phyloP scores from a whole-genome alignment of 345 rosid genomes.

The Euphorbia peplus region DNA sequence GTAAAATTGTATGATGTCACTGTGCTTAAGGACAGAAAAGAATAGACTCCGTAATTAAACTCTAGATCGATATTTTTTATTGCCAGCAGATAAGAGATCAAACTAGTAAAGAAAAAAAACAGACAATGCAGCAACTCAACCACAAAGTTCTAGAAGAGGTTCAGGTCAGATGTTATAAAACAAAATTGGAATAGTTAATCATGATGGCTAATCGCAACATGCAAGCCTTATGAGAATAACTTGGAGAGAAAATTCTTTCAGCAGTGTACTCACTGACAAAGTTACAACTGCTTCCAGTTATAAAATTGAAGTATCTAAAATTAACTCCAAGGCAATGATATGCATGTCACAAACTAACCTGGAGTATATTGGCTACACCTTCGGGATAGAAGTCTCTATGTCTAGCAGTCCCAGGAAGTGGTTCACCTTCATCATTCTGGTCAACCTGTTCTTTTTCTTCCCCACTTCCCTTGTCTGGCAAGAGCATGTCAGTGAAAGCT shows the following conservation, averaged over 20 bases:
- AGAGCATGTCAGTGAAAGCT: conserved; percentile 95
- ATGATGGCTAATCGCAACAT: neutral
- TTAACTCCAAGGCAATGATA: neutral
- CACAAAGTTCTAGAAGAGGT: neutral
- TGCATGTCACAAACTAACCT: conserved; percentile 46
- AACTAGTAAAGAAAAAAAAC: neutral
- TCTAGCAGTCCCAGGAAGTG: conserved; percentile 98
- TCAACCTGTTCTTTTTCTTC: conserved; percentile 77
- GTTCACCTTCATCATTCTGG: conserved; percentile 83
- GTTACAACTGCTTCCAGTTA: neutral
- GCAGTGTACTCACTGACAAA: neutral
- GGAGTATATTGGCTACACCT: conserved; percentile 87
- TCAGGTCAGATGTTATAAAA: neutral
- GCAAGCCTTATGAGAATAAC: neutral
- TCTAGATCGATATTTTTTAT: neutral
- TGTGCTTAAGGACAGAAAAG: neutral
- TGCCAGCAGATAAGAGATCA: neutral
- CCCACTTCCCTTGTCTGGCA: conserved; percentile 98
- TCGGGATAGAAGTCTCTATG: conserved; percentile 99
- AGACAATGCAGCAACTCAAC: neutral
- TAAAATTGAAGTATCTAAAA: neutral
- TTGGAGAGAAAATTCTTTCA: neutral
- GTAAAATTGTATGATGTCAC: neutral
- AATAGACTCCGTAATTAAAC: neutral
- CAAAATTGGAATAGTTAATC: neutral